phyloP scores from a whole-genome alignment of 139 green algal genomes.

The Chara braunii region DNA sequence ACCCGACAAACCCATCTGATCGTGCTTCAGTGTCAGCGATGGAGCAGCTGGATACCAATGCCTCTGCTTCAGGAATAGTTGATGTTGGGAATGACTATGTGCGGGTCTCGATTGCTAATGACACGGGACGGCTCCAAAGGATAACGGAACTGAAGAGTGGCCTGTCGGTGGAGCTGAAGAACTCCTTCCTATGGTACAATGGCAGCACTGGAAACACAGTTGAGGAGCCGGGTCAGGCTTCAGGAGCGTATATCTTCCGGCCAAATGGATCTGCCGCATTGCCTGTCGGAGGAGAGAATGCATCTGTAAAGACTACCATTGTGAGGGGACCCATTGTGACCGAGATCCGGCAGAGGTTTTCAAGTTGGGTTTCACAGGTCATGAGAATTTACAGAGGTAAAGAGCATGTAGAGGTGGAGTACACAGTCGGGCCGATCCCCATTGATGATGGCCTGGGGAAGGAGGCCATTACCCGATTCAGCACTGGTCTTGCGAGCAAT shows the following conservation, averaged over 20 bases:
- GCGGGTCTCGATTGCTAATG: no score
- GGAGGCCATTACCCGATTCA: conserved; percentile 34
- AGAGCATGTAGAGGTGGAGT: conserved; percentile 31
- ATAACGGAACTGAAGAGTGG: neutral
- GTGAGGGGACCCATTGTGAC: conserved; percentile 15
- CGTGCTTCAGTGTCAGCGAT: no score
- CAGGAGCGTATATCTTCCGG: conserved; percentile 44
- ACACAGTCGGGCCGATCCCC: conserved; percentile 34
- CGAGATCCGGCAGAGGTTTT: conserved; percentile 18
- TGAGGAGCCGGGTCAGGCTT: conserved; percentile 16
- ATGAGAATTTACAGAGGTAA: conserved; percentile 12
- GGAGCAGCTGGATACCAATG: no score
- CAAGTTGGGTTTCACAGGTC: conserved; percentile 15
- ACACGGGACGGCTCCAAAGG: neutral
- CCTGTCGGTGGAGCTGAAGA: neutral
- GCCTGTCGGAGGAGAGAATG: neutral
- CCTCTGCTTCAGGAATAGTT: no score
- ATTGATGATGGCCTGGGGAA: conserved; percentile 35
- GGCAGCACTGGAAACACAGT: conserved; percentile 20
- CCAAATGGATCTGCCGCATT: conserved; percentile 12
- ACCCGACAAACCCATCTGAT: no score
- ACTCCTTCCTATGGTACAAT: conserved; percentile 30
- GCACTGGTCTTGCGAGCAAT: neutral
- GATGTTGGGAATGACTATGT: no score
- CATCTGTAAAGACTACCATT: neutral